Evolutionary conservation across 164 flowering plant genomes (phyloP), one percentile per base, ranked within the genome.

Genomic region (Magnolia sinica): DNA sequence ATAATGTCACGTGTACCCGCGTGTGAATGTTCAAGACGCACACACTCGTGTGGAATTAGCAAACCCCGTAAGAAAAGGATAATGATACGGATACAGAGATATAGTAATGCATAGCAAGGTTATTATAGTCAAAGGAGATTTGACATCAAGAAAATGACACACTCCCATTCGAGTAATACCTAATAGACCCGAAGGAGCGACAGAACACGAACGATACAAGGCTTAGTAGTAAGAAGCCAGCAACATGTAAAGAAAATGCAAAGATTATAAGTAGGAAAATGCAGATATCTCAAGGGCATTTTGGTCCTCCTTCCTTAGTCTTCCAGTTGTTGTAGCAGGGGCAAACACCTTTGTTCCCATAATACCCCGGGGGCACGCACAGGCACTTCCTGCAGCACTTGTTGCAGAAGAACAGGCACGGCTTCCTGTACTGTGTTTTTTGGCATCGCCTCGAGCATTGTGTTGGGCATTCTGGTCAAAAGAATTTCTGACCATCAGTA

Each of bases 271-370:
- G 16, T 0, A 45, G 23, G 1, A 20, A 70, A 6, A 70, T 16
- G 8, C 6, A 19, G 55, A 20, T 11, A 14, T 45, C 51, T 72
- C 50, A 85, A 52, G 92, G 92, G 88, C 92, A 89, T 68, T 89
- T 88, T 0, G 92, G 92, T 24, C 89, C 84, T 18, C 89, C 90
- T 73, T 79, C 50, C 84, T 87, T 75, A 76, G 91, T 89, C 88
- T 87, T 87, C 91, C 91, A 87, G 84, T 86, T 86, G 77, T 86
- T 89, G 89, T 89, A 89, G 87, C 92, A 88, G 72, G 92, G 90
- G 88, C 92, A 89, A 8, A 80, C 83, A 19, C 63, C 81, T 69
- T 88, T 89, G 74, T 89, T 84, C 7, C 92, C 92, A 64, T 80
- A 88, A 49, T 8, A 82, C 0, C 92, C 90, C 4, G 92, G 89